phyloP scores from a whole-genome alignment of 2,329 filamentous ascomycete genomes.

The Penicillium crustosum region DNA sequence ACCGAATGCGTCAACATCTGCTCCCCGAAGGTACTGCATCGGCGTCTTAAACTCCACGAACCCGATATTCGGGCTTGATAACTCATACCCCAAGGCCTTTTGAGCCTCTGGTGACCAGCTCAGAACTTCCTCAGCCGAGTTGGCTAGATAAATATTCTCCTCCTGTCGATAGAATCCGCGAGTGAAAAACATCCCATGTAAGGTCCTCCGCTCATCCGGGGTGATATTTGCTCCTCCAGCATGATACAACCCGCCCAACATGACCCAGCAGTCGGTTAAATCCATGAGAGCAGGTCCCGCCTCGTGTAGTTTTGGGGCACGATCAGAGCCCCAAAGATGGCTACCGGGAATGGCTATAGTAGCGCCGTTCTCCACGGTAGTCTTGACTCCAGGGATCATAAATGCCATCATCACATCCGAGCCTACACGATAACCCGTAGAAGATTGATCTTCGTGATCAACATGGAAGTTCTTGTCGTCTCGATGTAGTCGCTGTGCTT shows the following conservation, averaged over 20 bases:
- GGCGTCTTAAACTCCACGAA: background rate
- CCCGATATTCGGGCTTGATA: background rate
- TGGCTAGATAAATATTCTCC: background rate
- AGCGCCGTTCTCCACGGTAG: constrained; percentile 45
- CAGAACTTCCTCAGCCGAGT: background rate
- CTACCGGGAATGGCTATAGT: constrained; percentile 45
- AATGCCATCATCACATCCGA: constrained; percentile 37
- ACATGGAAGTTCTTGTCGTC: constrained; percentile 34
- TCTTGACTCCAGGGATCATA: constrained; percentile 44
- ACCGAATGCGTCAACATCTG: background rate
- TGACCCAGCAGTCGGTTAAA: constrained; percentile 43
- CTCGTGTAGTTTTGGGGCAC: constrained; percentile 40
- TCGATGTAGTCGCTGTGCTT: constrained; percentile 42
- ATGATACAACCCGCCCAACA: constrained; percentile 44
- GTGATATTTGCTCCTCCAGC: constrained; percentile 42
- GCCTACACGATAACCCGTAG: constrained; percentile 28
- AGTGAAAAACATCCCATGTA: background rate
- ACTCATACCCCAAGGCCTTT: background rate
- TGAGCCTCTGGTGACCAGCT: background rate
- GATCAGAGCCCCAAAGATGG: constrained; percentile 44
- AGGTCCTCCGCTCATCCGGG: constrained; percentile 14
- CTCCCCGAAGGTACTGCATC: background rate
- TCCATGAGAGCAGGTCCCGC: constrained; percentile 43
- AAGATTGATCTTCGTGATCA: background rate
- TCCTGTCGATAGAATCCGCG: background rate